phyloP scores from a whole-genome alignment of 2,329 filamentous ascomycete species.

The Fusarium sulawesiense region DNA sequence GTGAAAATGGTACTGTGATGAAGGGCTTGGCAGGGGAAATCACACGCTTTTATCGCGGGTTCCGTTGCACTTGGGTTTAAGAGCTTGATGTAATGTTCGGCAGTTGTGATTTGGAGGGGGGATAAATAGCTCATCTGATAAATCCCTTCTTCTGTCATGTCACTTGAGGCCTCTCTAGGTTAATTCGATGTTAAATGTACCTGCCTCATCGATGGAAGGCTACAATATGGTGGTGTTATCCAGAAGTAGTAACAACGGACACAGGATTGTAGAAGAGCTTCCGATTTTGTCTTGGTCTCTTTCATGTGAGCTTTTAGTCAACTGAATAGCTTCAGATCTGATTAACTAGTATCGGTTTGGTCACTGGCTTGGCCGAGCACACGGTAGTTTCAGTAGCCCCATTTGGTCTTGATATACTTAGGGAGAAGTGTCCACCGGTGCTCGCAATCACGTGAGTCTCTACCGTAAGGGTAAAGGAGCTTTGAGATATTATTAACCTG shows the following conservation, averaged over 20 bases:
- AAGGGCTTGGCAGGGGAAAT: not conserved
- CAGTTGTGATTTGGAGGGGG: not conserved
- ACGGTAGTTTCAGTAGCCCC: fast-evolving
- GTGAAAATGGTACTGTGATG: not conserved
- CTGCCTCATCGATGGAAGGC: too few relatives aligned
- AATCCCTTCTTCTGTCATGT: not conserved
- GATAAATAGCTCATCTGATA: not conserved
- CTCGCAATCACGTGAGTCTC: fast-evolving
- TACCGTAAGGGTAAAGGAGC: fast-evolving
- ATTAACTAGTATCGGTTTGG: fast-evolving
- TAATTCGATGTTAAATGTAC: fast-evolving
- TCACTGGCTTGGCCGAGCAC: not conserved
- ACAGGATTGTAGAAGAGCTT: not conserved
- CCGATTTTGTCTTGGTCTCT: too few relatives aligned
- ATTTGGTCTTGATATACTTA: not conserved
- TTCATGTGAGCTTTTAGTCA: fast-evolving
- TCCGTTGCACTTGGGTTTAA: not conserved
- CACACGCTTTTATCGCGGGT: not conserved
- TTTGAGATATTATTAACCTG: not conserved
- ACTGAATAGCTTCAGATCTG: too few relatives aligned
- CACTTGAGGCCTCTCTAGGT: fast-evolving
- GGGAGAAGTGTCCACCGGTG: fast-evolving
- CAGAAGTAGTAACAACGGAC: too few relatives aligned
- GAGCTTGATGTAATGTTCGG: not conserved
- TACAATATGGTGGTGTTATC: too few relatives aligned